Conservation (phyloP, 2,329 filamentous ascomycete species). For the Alternaria sp. region DNA sequence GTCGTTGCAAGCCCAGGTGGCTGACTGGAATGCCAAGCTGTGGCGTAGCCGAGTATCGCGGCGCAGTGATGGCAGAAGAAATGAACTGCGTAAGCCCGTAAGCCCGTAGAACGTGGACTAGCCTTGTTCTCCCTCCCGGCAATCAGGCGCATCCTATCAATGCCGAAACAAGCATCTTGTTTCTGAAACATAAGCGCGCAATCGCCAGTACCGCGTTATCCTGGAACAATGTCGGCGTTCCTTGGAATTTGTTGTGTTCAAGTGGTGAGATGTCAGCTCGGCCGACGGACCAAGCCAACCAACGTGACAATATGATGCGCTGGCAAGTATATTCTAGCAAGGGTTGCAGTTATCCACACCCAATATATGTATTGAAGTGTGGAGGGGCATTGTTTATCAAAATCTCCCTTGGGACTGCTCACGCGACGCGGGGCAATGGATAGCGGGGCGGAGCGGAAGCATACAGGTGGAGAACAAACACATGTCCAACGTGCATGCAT, state of each 20-base stretch:
- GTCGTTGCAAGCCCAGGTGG: neutral
- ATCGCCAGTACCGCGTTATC: neutral
- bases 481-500: constrained; percentile 10
- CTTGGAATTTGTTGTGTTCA: neutral
- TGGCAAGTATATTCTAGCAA: neutral
- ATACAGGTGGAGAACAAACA: constrained; percentile 1
- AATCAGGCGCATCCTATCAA: neutral
- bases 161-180: neutral
- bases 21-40: neutral
- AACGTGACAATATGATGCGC: neutral
- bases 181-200: neutral
- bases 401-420: constrained; percentile 3
- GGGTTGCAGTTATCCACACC: neutral
- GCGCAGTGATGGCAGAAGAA: constrained; percentile 6
- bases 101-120: neutral
- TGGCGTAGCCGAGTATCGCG: constrained; percentile 6
- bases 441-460: constrained; percentile 10
- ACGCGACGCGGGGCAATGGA: constrained; percentile 8
- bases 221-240: neutral
- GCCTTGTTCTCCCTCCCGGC: neutral
- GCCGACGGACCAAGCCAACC: neutral
- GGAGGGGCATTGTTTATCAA: neutral
- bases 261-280: constrained; percentile 3
- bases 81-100: neutral
- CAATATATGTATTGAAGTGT: neutral